Base-by-base conservation (phyloP, 257 asterid genomes). In the Nicotiana knightiana region DNA sequence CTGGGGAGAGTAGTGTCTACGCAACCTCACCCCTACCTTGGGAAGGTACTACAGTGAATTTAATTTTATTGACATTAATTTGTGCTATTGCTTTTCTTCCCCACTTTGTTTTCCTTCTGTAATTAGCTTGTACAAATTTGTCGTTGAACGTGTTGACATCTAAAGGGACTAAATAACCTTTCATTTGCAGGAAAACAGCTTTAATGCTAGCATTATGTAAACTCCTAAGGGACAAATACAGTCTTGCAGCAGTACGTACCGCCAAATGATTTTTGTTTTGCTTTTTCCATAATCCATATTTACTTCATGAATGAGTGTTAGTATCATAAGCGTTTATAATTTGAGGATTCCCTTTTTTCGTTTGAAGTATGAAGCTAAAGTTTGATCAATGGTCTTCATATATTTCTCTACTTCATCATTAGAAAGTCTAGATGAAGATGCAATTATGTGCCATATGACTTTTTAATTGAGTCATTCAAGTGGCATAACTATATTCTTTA, bases 181-280 rank as follows among this genome's bases (percentile, higher is more conserved):
- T 78, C 21, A 51, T n/a, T 18, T 85, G 91, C 94, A 93, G 98
- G 79, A 95, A 95, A 85, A 95, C 99, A 8, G 98, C 99, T 24
- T 79, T 95, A 83, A 95, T 95, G 99, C 86, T 95, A 65, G 97
- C 96, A 67, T 84, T 93, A 84, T 93, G 98, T 85, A 91, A 91
- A 71, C 28, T 75, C 82, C 90, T 95, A 12, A 93, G 97, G 87
- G 98, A 93, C 83, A 90, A 88, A 81, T 95, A 95, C 90, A 93
- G 97, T 83, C 97, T 95, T 78, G 99, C 98, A 53, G 98, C 97
- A 86, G 98, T 95, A 89, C 57, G 98, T 89, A 81, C 79, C 39
- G 15, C 79, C 79, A 73, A 70, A 46, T 48, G 61, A 13, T 46
- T 59, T 73, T 48, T 24, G 8, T 24, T 71, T 13, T 71, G 57